Base-by-base conservation (phyloP, 768 basidiomycete genomes). In the Mycena polygramma region DNA sequence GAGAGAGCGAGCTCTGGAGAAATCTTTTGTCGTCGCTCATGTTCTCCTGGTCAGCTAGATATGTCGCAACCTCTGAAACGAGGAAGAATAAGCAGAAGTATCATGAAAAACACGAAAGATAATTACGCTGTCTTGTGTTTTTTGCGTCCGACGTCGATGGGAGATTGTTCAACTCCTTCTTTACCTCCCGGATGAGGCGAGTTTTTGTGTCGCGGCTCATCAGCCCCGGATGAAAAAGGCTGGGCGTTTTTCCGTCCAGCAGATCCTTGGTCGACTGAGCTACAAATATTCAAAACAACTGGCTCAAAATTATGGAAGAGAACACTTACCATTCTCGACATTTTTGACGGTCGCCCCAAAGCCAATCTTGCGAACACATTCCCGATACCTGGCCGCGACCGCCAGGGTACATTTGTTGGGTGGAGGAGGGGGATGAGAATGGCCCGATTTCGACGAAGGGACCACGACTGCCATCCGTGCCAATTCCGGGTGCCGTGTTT, bases 241-340 rank as follows among this genome's bases (percentile, higher is more conserved):
- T 62, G 17, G 69, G 69, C 11, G 69, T 70, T 48, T 46, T 65
- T 14, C 69, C 63, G 49, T 39, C 63, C 39, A 70, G 63, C 17
- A 70, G 39, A 22, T 62, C 69, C 26, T 63, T 70, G 1, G 69
- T 70, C 30, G 69, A 43, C 46, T 54, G 61, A 24, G 69, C 69
- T 69, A 37, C n/a, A 41, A 20, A 63, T 35, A 15, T 53, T 61
- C 11, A 62, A 37, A 69, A 59, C 48, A 41, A 24, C 19, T 13
- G 37, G 20, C 20, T 22, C n/a, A 15, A 24, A 55, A n/a, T n/a
- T n/a, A 45, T 2, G 6, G 37, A 41, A 35, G 39, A 46, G 14
- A 48, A 57, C 51, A 37, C 65, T 8, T 66, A 66, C 65, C 65
- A 66, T 66, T 66, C 65, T 66, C 65, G 37, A 66, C 57, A 57